Conservation (phyloP, 192 early-diverging fungal genomes). For the Dispira parvispora region DNA sequence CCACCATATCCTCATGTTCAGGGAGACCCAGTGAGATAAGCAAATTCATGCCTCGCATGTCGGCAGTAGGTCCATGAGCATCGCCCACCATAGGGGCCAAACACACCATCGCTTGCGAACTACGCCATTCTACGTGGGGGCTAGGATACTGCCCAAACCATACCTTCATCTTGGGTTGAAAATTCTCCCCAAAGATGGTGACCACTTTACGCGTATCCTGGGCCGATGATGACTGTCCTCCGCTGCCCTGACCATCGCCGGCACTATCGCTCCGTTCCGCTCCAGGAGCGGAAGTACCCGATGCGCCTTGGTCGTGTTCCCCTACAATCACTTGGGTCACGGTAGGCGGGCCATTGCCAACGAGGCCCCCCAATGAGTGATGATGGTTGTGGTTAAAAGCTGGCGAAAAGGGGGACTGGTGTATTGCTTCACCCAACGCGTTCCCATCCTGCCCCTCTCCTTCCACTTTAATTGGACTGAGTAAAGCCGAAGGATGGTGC, state of each 20-base stretch:
- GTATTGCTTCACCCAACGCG: not conserved
- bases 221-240: constrained; percentile 3
- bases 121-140: constrained; percentile 17
- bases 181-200: constrained; percentile 51
- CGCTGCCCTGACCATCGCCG: constrained; percentile 4
- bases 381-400: constrained; percentile 6
- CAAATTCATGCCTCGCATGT: not conserved
- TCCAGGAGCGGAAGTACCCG: constrained; percentile 13
- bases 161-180: constrained; percentile 47
- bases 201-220: constrained; percentile 25
- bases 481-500: not conserved
- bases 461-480: no score
- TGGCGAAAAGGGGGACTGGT: not conserved
- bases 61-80: not conserved
- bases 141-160: constrained; percentile 44
- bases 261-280: constrained; percentile 11
- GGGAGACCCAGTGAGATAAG: not conserved
- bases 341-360: constrained; percentile 19
- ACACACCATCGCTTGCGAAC: not conserved
- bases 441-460: no score
- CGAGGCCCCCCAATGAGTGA: not conserved
- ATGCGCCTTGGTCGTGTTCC: constrained; percentile 21
- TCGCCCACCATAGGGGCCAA: not conserved
- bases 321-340: constrained; percentile 24
- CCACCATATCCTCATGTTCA: no score